Conservation (phyloP, 805 yeast species). For the Saccharomycopsis fodiens region DNA sequence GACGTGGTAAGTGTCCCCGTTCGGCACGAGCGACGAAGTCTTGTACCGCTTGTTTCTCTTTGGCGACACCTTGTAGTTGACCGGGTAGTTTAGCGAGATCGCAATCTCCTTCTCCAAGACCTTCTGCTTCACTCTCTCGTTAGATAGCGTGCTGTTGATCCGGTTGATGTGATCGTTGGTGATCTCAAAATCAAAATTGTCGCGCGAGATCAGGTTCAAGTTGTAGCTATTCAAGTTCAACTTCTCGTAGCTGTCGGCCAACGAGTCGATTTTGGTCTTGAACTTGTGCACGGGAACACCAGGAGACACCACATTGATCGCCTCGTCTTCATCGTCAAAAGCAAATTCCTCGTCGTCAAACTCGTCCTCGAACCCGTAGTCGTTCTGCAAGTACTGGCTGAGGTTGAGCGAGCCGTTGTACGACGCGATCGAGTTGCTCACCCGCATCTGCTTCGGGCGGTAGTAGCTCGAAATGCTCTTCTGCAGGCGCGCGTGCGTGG, state of each 20-base stretch:
- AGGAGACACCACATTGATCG: slow-evolving; percentile 20
- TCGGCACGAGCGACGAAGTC: slow-evolving; percentile 11
- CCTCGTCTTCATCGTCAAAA: slow-evolving; percentile 17
- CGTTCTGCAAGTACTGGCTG: slow-evolving; percentile 13
- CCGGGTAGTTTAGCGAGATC: slow-evolving; percentile 11
- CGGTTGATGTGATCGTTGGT: background rate
- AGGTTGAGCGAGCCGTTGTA: slow-evolving; percentile 18
- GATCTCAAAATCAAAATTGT: slow-evolving; percentile 13
- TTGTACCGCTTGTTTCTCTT: slow-evolving; percentile 19
- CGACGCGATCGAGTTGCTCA: slow-evolving; percentile 18
- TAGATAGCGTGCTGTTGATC: background rate
- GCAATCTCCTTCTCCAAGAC: slow-evolving; percentile 8
- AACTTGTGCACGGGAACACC: slow-evolving; percentile 17
- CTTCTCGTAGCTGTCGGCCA: slow-evolving; percentile 16
- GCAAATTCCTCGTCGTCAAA: slow-evolving; percentile 13
- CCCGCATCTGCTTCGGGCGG: slow-evolving; percentile 12
- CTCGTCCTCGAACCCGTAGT: slow-evolving; percentile 9
- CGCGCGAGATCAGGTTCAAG: background rate
- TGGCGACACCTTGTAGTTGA: slow-evolving; percentile 18
- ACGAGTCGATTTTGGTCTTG: slow-evolving; percentile 8
- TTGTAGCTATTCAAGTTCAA: slow-evolving; percentile 6
- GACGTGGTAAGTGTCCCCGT: slow-evolving; percentile 5
- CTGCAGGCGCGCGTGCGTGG: background rate
- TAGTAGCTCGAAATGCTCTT: slow-evolving; percentile 15
- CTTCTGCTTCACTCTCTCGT: slow-evolving; percentile 8